These are phyloP conservation scores for Trichothecium roseum DNA, from an alignment of 2,329 filamentous ascomycete species.

Conservation along the genomic window DNA sequence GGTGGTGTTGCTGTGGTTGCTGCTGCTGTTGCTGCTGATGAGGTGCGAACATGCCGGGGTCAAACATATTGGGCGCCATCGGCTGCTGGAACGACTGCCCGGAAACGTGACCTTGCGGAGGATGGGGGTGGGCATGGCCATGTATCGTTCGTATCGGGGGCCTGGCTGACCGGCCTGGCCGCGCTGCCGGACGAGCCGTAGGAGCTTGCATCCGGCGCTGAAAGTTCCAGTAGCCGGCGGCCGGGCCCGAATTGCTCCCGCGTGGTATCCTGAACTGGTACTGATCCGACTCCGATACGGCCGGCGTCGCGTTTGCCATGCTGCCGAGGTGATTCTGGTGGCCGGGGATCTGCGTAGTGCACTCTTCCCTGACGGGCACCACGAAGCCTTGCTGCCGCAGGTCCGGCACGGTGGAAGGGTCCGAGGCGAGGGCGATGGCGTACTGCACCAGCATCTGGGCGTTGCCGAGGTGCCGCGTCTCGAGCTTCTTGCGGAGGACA, in stretches of 20 bases:
- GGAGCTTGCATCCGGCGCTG: slow-evolving; percentile 20
- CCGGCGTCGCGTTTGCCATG: slow-evolving; percentile 8
- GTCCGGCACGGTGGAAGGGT: slow-evolving; percentile 14
- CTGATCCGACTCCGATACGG: slow-evolving; percentile 16
- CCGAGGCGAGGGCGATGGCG: slow-evolving; percentile 25
- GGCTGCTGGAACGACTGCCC: background rate
- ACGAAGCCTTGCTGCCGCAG: slow-evolving; percentile 20
- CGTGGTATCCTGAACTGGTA: slow-evolving; percentile 27
- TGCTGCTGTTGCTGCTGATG: slow-evolving; percentile 13
- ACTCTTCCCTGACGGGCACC: slow-evolving; percentile 23
- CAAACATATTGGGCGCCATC: slow-evolving; percentile 13
- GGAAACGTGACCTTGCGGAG: slow-evolving; percentile 11
- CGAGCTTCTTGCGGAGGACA: slow-evolving; percentile 30
- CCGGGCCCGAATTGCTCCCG: slow-evolving; percentile 20
- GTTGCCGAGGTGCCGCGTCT: slow-evolving; percentile 32
- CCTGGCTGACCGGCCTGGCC: slow-evolving; percentile 18
- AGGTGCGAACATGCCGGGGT: no score
- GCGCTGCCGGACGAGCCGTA: slow-evolving; percentile 15
- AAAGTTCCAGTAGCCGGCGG: slow-evolving; percentile 21
- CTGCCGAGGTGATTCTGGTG: slow-evolving; percentile 15
- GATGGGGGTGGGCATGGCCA: slow-evolving; percentile 8
- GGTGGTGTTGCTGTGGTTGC: slow-evolving; percentile 14
- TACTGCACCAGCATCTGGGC: slow-evolving; percentile 26
- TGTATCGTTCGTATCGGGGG: slow-evolving; percentile 14
- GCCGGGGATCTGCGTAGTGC: slow-evolving; percentile 21